These are phyloP conservation scores for Suillus bovinus DNA, from an alignment of 768 basidiomycete species.

Conservation along the genomic window DNA sequence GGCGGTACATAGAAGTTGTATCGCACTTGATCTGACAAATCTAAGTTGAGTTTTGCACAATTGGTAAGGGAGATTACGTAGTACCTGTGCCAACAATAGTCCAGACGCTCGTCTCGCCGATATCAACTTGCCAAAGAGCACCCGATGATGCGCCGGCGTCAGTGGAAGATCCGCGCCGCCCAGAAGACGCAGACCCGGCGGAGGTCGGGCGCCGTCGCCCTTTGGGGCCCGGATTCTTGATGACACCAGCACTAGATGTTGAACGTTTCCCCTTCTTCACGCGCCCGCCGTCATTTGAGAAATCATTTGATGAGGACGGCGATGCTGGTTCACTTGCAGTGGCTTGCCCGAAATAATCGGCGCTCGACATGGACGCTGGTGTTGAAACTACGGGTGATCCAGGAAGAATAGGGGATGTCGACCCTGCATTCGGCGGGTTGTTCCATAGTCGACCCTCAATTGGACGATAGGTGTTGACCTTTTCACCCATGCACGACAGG, in stretches of 20 bases:
- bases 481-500: slow-evolving; percentile 90
- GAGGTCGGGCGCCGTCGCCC: slow-evolving; percentile 75
- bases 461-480: slow-evolving; percentile 88
- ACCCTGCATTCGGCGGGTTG: slow-evolving; percentile 39
- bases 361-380: slow-evolving; percentile 50
- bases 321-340: slow-evolving; percentile 72
- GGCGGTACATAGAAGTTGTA: slow-evolving; percentile 94
- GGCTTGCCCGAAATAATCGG: slow-evolving; percentile 65
- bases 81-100: slow-evolving; percentile 90
- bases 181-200: slow-evolving; percentile 68
- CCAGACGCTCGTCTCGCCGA: slow-evolving; percentile 93
- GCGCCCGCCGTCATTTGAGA: slow-evolving; percentile 80
- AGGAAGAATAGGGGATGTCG: slow-evolving; percentile 61
- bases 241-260: slow-evolving; percentile 62
- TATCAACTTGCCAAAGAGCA: slow-evolving; percentile 86
- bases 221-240: slow-evolving; percentile 41
- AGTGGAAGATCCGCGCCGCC: slow-evolving; percentile 64
- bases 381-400: slow-evolving; percentile 71
- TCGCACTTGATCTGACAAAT: slow-evolving; percentile 73
- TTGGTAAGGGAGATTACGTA: slow-evolving; percentile 19
- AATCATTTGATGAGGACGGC: slow-evolving; percentile 59
- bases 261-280: slow-evolving; percentile 81
- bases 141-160: slow-evolving; percentile 74
- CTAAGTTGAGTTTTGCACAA: slow-evolving; percentile 12
- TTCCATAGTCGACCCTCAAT: slow-evolving; percentile 85